Evolutionary conservation across 2,329 filamentous ascomycete genomes (phyloP).

Genomic region (Acrodontium crateriforme): DNA sequence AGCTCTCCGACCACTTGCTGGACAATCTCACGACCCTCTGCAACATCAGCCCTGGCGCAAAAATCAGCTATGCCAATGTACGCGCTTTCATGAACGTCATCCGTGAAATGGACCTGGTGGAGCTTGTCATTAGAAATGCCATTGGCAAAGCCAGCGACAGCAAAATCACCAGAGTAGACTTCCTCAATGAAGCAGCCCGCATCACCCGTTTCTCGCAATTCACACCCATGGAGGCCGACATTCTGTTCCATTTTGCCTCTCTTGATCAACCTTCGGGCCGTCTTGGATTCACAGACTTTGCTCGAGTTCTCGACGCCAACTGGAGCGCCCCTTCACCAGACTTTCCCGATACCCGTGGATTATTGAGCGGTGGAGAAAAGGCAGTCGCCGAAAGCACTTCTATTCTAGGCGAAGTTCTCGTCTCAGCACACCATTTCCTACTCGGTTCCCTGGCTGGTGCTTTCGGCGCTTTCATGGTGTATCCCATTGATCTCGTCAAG

Average conservation of each 20-base stretch:
- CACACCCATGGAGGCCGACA: constrained; percentile 97
- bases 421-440: constrained; percentile 79
- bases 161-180: constrained; percentile 87
- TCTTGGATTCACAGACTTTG: constrained; percentile 70
- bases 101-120: constrained; percentile 92
- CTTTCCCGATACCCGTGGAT: too few relatives aligned
- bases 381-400: constrained; percentile 42
- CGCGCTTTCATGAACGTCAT: constrained; percentile 97
- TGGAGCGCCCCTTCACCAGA: too few relatives aligned
- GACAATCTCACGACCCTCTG: constrained; percentile 84
- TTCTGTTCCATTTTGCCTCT: constrained; percentile 95
- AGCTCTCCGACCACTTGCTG: constrained; percentile 90
- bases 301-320: constrained; percentile 85
- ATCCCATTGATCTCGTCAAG: constrained; percentile 97
- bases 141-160: constrained; percentile 71
- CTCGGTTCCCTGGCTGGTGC: constrained; percentile 85
- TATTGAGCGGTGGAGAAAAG: constrained; percentile 33
- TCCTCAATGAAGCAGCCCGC: constrained; percentile 82
- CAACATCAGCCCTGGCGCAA: constrained; percentile 82
- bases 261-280: constrained; percentile 79
- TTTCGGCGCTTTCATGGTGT: constrained; percentile 98
- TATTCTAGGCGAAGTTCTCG: constrained; percentile 50
- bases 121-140: constrained; percentile 81
- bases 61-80: constrained; percentile 95
- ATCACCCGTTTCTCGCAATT: constrained; percentile 91